phyloP scores from a whole-genome alignment of 2,329 filamentous ascomycete species.

The Penicillium sp. region DNA sequence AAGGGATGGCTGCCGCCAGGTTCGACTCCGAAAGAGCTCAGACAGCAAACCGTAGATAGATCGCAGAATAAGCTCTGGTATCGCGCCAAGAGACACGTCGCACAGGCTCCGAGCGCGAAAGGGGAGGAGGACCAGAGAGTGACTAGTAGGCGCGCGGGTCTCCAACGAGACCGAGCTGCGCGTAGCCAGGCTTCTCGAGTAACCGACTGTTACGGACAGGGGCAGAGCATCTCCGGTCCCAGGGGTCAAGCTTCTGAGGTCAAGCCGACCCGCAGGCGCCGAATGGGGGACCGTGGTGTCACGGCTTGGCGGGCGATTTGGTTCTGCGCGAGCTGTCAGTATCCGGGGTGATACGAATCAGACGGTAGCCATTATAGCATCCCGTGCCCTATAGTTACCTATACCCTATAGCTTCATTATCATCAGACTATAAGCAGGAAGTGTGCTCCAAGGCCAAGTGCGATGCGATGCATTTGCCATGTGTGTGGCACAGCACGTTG shows the following conservation, averaged over 20 bases:
- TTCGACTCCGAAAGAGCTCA: constrained; percentile 1
- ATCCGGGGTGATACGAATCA: constrained; percentile 12
- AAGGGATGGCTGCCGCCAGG: constrained; percentile 1
- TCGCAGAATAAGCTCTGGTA: neutral
- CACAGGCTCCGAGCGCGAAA: neutral
- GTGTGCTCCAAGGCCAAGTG: neutral
- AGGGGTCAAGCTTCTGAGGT: constrained; percentile 15
- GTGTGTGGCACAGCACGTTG: neutral
- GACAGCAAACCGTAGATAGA: constrained; percentile 7
- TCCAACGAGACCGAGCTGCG: neutral
- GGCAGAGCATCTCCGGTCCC: constrained; percentile 11
- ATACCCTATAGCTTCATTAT: too few relatives aligned
- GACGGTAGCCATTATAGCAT: neutral
- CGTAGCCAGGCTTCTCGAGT: constrained; percentile 3
- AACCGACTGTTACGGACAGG: constrained; percentile 5
- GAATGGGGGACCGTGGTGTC: neutral
- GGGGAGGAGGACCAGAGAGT: neutral
- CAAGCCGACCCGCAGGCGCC: constrained; percentile 4
- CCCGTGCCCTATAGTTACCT: too few relatives aligned
- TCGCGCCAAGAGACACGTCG: neutral
- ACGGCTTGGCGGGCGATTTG: constrained; percentile 4
- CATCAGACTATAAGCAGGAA: neutral
- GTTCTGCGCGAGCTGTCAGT: constrained; percentile 9
- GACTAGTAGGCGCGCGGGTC: constrained; percentile 1
- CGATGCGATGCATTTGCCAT: neutral